Evolutionary conservation across 306 rosid genomes (phyloP).

Genomic region (Ceratonia siliqua): DNA sequence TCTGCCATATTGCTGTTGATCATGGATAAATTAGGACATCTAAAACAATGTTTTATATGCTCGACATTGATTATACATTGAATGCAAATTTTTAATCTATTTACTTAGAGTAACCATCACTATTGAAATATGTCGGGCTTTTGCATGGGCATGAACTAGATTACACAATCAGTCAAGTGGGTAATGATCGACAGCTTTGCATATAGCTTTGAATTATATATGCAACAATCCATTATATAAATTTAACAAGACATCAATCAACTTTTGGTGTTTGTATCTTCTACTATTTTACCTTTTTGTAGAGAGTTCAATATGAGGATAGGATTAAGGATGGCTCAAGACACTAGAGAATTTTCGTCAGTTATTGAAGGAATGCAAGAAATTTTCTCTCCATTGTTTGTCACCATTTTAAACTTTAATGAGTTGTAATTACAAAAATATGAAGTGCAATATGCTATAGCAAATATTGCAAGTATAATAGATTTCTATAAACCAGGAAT

Average conservation of each 20-base stretch:
- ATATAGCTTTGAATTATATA: neutral
- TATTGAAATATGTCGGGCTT: slow-evolving; percentile 21
- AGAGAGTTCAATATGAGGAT: neutral
- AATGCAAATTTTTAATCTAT: slow-evolving; percentile 6
- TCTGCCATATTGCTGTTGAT: slow-evolving; percentile 11
- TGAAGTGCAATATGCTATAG: neutral
- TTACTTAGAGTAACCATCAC: slow-evolving; percentile 1
- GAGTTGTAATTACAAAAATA: neutral
- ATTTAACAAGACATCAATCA: neutral
- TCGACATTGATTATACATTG: neutral
- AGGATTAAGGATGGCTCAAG: neutral
- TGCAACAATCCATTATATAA: neutral
- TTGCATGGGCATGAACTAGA: neutral
- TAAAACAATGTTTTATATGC: slow-evolving; percentile 16
- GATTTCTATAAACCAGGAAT: neutral
- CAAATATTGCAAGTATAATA: slow-evolving; percentile 4
- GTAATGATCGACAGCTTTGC: neutral
- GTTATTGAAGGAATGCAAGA: neutral
- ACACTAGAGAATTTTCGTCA: neutral
- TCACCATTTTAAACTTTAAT: neutral
- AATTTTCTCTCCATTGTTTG: neutral
- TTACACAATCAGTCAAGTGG: slow-evolving; percentile 17
- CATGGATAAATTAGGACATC: slow-evolving; percentile 4
- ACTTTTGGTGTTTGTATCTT: neutral
- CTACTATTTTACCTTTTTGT: neutral